Conservation (phyloP, 345 rosid genomes). For the Rhodamnia argentea region DNA sequence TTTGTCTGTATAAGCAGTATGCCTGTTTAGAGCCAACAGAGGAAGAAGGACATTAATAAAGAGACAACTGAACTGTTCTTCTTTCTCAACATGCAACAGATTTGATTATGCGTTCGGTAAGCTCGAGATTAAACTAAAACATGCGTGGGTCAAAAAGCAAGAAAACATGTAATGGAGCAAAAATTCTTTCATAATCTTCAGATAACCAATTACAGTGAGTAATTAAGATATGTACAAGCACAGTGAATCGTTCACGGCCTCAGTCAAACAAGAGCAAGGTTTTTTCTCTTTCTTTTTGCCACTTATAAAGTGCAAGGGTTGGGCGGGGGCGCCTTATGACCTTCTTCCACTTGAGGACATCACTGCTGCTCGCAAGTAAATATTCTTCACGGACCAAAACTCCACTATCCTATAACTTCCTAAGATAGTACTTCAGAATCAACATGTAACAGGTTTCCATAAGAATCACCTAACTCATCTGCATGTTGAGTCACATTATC, state of each 20-base stretch:
- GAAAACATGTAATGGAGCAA: background rate
- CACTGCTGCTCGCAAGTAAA: background rate
- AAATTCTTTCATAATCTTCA: background rate
- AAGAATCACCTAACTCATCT: background rate
- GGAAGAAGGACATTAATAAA: background rate
- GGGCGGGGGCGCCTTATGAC: background rate
- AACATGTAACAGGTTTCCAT: background rate
- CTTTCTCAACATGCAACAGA: background rate
- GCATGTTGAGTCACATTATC: background rate
- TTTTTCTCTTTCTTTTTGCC: background rate
- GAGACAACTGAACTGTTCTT: background rate
- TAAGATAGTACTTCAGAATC: background rate
- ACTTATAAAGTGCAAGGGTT: background rate
- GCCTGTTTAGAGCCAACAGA: slow-evolving; percentile 34
- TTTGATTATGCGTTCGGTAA: background rate
- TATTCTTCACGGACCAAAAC: background rate
- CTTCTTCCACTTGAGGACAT: background rate
- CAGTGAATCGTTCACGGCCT: background rate
- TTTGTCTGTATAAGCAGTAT: slow-evolving; percentile 85
- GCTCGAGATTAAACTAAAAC: background rate
- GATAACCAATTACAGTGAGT: background rate
- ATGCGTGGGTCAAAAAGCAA: background rate
- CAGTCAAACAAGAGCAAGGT: background rate
- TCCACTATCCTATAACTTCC: background rate
- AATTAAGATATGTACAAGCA: background rate